Conservation (phyloP, 805 yeast species). For the Suhomyces sp. region DNA sequence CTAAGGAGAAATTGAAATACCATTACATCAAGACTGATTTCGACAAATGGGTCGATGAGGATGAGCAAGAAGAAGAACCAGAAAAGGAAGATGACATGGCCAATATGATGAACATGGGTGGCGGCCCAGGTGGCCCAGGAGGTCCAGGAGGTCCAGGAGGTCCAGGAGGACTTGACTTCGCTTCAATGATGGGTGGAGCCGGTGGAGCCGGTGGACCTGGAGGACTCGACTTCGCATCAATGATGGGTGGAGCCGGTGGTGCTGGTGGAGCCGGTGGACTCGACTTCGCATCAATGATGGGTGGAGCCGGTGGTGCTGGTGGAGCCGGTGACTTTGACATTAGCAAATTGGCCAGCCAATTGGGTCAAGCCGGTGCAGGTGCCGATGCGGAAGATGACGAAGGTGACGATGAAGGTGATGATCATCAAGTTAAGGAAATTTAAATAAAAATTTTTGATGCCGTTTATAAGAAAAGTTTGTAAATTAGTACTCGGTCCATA, state of each 20-base stretch:
- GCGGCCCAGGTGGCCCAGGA: conserved; percentile 32
- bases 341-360: conserved; percentile 40
- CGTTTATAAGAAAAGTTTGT: neutral
- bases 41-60: conserved; percentile 98
- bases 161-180: conserved; percentile 6
- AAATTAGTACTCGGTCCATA: neutral
- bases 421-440: conserved; percentile 12
- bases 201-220: conserved; percentile 28
- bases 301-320: conserved; percentile 36
- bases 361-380: conserved; percentile 39
- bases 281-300: conserved; percentile 29
- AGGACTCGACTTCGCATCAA: conserved; percentile 8
- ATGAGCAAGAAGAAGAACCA: conserved; percentile 79
- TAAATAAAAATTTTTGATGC: neutral
- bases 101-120: conserved; percentile 33
- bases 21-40: conserved; percentile 90
- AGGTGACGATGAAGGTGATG: conserved; percentile 24
- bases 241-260: conserved; percentile 26
- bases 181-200: conserved; percentile 16
- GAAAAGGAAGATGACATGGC: conserved; percentile 43
- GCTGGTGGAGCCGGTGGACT: conserved; percentile 30
- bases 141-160: too few species aligned
- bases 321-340: conserved; percentile 38
- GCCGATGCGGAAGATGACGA: conserved; percentile 17
- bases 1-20: conserved; percentile 77